Base-by-base conservation (phyloP, 2,329 filamentous ascomycete species). In the Trichoderma sp. region DNA sequence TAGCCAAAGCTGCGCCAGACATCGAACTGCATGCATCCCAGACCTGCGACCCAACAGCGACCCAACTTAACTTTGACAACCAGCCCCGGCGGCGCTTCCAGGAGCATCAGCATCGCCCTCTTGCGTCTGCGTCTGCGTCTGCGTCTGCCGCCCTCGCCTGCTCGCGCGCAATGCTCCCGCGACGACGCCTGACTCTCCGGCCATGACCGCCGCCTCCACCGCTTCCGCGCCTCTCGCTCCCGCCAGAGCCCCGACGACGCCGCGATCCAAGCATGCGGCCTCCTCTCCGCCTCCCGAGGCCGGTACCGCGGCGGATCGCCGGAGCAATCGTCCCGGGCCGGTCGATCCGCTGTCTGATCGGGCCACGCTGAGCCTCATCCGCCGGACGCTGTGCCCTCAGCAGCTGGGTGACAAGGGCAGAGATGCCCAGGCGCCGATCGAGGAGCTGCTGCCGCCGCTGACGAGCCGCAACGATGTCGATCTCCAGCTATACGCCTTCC, bases 401-500 rank as follows among this genome's bases (percentile, higher is more conserved):
- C 86, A 90, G 68, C 82, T 85, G 58, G 78, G 83, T 73, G 83
- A 91, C 80, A 83, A 91, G 74, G 87, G 86, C 56, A 80, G 80
- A 69, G 81, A 81, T 71, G 72, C 72, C 33, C 76, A 75, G 70
- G 79, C 82, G 35, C 87, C 92, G 60, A 90, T 97, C 73, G 89
- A 96, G 70, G 91, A 94, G 74, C 83, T 97, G 55, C 84, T 99
- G 57, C 96, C 95, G 70, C 94, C 94, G 49, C 85, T 99, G 76
- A 98, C 95, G 60, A 97, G 94, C 82, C 94, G 93, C 63, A 97
- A 97, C 79, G 93, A 96, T 74, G 89, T 98, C 70, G 96, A 99
- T 79, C 83, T 96, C 68, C 92, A 99, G 81, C 86, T 99, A 5
- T 99, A 98, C 78, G 95, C 93, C 33, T 87, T 98, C 70, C 89